Evolutionary conservation across 1,284 basidiomycete species (phyloP).

Genomic region (Ustilago xerochloae): DNA sequence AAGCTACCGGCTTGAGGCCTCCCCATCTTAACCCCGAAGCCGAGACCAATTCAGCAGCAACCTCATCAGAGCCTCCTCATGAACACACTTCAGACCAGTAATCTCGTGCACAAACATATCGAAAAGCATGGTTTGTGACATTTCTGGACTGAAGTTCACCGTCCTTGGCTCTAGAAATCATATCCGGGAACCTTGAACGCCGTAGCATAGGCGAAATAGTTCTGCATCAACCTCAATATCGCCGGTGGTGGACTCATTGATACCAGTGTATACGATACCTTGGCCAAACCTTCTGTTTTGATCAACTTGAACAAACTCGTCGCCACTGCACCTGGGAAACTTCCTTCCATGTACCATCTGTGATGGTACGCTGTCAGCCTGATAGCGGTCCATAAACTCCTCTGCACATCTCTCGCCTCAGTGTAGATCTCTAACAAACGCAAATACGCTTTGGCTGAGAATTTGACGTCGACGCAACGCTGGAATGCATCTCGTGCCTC

Average conservation of each 20-base stretch:
- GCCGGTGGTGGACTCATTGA: constrained; percentile 75
- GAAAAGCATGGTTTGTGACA: too few relatives aligned
- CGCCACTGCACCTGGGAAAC: constrained; percentile 89
- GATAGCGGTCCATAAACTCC: constrained; percentile 89
- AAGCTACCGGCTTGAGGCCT: too few relatives aligned
- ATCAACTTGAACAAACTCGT: constrained; percentile 91
- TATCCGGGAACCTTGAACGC: constrained; percentile 46
- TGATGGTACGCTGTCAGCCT: constrained; percentile 90
- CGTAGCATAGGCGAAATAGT: constrained; percentile 51
- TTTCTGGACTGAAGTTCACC: too few relatives aligned
- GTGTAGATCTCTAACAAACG: constrained; percentile 94
- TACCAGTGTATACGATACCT: constrained; percentile 90
- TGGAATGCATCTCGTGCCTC: constrained; percentile 98
- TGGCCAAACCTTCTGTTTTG: constrained; percentile 90
- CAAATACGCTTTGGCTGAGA: constrained; percentile 89
- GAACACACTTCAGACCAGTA: too few relatives aligned
- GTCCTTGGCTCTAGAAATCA: constrained; percentile 43
- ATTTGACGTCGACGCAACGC: constrained; percentile 87
- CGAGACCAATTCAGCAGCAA: too few relatives aligned
- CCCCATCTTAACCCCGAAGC: too few relatives aligned
- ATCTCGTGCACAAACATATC: too few relatives aligned
- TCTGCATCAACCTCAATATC: constrained; percentile 54
- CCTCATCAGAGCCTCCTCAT: too few relatives aligned
- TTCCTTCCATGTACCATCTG: constrained; percentile 70
- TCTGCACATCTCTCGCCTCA: constrained; percentile 89